Base-by-base conservation (phyloP, 1,284 basidiomycete genomes). In the Amanita bisporigera region DNA sequence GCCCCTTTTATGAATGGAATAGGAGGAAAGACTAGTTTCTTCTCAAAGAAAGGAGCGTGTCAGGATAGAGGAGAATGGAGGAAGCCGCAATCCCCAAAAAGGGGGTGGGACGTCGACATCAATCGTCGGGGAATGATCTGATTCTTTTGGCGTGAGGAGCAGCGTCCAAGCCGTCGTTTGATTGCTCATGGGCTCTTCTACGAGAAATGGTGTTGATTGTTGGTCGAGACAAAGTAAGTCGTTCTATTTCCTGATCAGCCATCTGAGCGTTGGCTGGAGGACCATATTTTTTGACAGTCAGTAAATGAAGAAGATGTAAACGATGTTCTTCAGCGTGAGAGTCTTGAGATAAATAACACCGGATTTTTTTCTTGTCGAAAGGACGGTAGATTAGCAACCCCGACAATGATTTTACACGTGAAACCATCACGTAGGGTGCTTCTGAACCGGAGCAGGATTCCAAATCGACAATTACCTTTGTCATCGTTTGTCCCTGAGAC, bases 361-460 rank as follows among this genome's bases (percentile, higher is more conserved):
- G 40, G 17, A 77, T 76, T 15, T 66, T 71, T 2, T 31, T 58
- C 1, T 12, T 6, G 10, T 64, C 17, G 61, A 80, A 81, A 3
- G 66, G 67, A 1, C 76, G 59, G 0, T 79, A 61, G 12, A 81
- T 74, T 0, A 72, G n/a, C 14, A 80, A 31, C 2, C 74, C 75
- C 19, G 72, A 64, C 1, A 79, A 57, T 1, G 72, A 73, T 0
- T 64, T 72, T 1, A 71, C 72, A 6, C 76, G 60, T 6, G 76
- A 78, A 1, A 76, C n/a, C 78, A 80, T 80, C 4, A 78, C 74
- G 68, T 79, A 79, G 1, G 77, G 73, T 24, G 72, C 17, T 66
- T 76, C 75, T 6, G 70, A 72, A 17, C 75, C 73, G 12, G 38
- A n/a, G 64, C 74, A 76, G 41, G 59, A 62, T 57, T 71, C 31